Base-by-base conservation (phyloP, 352 stramenopile species). In the Phytophthora ramorum region DNA sequence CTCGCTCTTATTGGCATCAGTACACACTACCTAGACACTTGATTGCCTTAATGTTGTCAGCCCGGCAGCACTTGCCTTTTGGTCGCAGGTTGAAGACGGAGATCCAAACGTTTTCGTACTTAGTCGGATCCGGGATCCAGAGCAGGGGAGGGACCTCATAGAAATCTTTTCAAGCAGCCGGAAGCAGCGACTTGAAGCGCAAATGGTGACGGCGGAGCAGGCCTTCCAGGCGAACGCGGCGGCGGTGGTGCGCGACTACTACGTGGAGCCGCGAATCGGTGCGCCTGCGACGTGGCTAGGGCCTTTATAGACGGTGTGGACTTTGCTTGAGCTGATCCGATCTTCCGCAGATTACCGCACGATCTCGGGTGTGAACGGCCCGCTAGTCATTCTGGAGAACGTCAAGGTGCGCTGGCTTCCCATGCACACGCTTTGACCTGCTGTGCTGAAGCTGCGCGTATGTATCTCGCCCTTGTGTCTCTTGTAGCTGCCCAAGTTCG, bases 331-430 rank as follows among this genome's bases (percentile, higher is more conserved):
- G 24, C 58, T 59, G 32, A 32, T 4, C 4, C 32, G 43, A 66
- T 78, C 49, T 68, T 59, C n/a, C n/a, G 12, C 76, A 95, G 88
- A 97, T 65, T 98, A 98, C 69, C 95, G 96, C 58, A 99, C 98
- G 34, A 99, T 99, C 83, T 95, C 91, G 49, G 96, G 97, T 68
- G 98, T 99, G 22, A 99, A 99, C 72, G 98, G 98, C 61, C 98
- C 98, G 63, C 80, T 99, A 48, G 98, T 99, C 20, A 98, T 99
- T 63, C 85, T 99, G 54, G 97, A 99, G 77, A 99, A 99, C 84
- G 98, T 99, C 55, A 99, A 99, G 87, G 90, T 99, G 40, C 30
- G 58, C 67, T 12, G 35, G 1, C 22, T 43, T 17, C 5, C 41
- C 9, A 47, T 24, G 6, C 41, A 22, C 37, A n/a, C 34, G 12